phyloP scores from a whole-genome alignment of 805 yeast species.

The Torulaspora maleeae region DNA sequence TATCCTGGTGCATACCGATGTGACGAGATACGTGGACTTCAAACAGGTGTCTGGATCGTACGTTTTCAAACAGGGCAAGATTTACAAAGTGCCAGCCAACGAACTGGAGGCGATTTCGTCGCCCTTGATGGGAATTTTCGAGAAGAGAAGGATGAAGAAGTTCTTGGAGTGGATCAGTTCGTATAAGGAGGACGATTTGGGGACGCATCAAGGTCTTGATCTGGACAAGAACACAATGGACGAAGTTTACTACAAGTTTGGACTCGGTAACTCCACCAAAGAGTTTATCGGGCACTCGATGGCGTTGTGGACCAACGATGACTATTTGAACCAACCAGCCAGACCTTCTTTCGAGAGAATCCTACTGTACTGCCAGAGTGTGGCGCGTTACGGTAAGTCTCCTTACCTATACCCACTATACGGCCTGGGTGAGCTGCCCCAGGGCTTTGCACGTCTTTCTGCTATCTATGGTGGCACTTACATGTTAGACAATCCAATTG shows the following conservation, averaged over 20 bases:
- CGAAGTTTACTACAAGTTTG: constrained; percentile 82
- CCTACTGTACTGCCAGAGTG: constrained; percentile 78
- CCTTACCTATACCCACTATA: constrained; percentile 95
- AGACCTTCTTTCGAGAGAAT: constrained; percentile 87
- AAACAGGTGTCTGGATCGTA: constrained; percentile 95
- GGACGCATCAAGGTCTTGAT: constrained; percentile 82
- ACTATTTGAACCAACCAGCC: constrained; percentile 81
- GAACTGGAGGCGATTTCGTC: constrained; percentile 88
- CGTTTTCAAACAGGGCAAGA: constrained; percentile 80
- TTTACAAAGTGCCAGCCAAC: constrained; percentile 92
- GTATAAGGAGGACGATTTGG: constrained; percentile 69
- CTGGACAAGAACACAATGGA: constrained; percentile 87
- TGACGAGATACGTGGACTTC: constrained; percentile 91
- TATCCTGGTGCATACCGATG: constrained; percentile 91
- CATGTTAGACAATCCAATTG: constrained; percentile 95
- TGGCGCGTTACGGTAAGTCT: constrained; percentile 91
- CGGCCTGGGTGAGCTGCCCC: constrained; percentile 98
- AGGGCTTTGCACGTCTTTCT: constrained; percentile 93
- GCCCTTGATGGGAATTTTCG: constrained; percentile 92
- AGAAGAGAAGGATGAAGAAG: constrained; percentile 89
- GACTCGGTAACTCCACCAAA: constrained; percentile 86
- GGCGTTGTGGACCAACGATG: constrained; percentile 95
- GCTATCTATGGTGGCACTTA: constrained; percentile 98
- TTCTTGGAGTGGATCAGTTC: constrained; percentile 83
- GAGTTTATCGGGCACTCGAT: constrained; percentile 98